phyloP scores from a whole-genome alignment of 805 yeast genomes.

The Ogataea philodendri region DNA sequence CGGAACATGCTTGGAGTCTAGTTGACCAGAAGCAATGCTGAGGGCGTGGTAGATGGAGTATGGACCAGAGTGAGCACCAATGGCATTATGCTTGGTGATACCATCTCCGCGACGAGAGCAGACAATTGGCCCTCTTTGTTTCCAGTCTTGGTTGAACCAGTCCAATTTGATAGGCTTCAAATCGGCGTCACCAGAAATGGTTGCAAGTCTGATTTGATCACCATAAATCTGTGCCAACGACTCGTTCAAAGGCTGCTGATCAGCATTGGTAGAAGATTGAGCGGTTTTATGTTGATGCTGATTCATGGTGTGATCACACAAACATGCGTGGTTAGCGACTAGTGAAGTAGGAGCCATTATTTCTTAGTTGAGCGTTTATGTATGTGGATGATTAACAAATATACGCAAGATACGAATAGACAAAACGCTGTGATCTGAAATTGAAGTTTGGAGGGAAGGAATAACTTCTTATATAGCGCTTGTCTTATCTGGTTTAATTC shows the following conservation, averaged over 20 bases:
- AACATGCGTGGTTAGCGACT: conserved; percentile 6
- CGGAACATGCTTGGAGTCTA: conserved; percentile 50
- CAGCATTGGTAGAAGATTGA: no score
- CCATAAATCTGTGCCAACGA: conserved; percentile 29
- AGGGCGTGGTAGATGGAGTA: conserved; percentile 64
- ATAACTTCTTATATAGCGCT: conserved; percentile 2
- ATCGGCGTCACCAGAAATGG: conserved; percentile 50
- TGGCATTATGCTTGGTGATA: conserved; percentile 53
- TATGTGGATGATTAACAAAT: no score
- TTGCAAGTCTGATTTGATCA: conserved; percentile 43
- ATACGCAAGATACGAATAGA: no score
- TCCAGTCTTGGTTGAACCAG: conserved; percentile 54
- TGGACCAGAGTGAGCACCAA: conserved; percentile 66
- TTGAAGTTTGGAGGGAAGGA: neutral
- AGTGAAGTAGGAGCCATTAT: conserved; percentile 15
- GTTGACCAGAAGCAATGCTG: conserved; percentile 59
- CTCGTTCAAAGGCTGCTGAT: conserved; percentile 20
- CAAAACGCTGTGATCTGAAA: neutral
- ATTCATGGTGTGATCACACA: no score
- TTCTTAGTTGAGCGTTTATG: conserved; percentile 3
- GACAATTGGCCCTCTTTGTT: conserved; percentile 55
- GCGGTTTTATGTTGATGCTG: no score
- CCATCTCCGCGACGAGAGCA: conserved; percentile 51
- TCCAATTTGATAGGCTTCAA: conserved; percentile 46
- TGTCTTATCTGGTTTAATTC: conserved; percentile 1